phyloP scores from a whole-genome alignment of 768 basidiomycete species.

The Lanmaoa pseudosensibilis region DNA sequence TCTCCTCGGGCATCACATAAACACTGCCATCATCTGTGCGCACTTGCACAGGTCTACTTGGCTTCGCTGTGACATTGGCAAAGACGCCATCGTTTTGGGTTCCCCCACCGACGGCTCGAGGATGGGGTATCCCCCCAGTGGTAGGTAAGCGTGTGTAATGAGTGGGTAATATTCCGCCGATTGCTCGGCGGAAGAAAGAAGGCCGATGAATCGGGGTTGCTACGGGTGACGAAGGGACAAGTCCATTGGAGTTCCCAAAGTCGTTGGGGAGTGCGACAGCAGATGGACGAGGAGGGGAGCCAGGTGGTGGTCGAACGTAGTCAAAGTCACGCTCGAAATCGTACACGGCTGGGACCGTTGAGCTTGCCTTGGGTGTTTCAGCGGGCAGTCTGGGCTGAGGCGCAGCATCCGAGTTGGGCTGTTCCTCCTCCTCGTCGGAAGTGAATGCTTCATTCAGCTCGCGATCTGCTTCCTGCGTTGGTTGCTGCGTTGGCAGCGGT shows the following conservation, averaged over 20 bases:
- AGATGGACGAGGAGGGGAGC: slow-evolving; percentile 68
- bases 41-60: slow-evolving; percentile 47
- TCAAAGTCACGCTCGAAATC: slow-evolving; percentile 84
- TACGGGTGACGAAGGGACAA: slow-evolving; percentile 52
- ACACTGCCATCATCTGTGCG: slow-evolving; percentile 53
- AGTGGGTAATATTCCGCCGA: slow-evolving; percentile 60
- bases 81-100: slow-evolving; percentile 93
- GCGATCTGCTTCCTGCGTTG: slow-evolving; percentile 45
- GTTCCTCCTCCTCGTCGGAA: slow-evolving; percentile 48
- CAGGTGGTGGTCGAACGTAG: slow-evolving; percentile 68
- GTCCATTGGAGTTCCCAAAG: slow-evolving; percentile 72
- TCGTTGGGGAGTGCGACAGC: slow-evolving; percentile 61
- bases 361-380: slow-evolving; percentile 16
- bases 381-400: slow-evolving; percentile 25
- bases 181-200: slow-evolving; percentile 58
- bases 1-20: slow-evolving; percentile 74
- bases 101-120: slow-evolving; percentile 56
- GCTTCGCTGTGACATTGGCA: slow-evolving; percentile 91
- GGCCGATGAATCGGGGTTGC: slow-evolving; percentile 33
- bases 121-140: slow-evolving; percentile 33
- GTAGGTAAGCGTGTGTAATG: slow-evolving; percentile 59
- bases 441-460: slow-evolving; percentile 82
- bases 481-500: slow-evolving; percentile 48
- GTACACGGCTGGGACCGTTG: slow-evolving; percentile 30
- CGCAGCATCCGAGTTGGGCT: slow-evolving; percentile 20